These are phyloP conservation scores for Cercis canadensis DNA, from an alignment of 306 rosid species.

Conservation along the genomic window DNA sequence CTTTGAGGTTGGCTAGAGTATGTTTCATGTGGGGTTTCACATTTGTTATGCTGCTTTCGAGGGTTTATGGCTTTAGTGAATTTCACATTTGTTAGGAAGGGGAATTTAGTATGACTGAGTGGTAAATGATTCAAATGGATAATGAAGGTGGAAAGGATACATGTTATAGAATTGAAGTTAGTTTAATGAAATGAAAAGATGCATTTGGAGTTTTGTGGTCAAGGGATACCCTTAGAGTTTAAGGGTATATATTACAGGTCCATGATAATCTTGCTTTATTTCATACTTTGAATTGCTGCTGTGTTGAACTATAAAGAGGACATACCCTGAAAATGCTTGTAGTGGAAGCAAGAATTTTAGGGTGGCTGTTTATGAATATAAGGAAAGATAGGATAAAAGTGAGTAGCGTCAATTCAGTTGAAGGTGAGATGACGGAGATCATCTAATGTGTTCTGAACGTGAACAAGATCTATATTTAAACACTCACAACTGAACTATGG, in stretches of 20 bases:
- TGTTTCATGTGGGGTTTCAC: too few relatives aligned
- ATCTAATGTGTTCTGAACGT: background rate
- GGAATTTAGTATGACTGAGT: background rate
- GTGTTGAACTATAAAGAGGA: background rate
- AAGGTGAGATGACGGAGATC: background rate
- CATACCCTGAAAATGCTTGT: constrained; percentile 4
- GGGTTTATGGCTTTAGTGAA: too few relatives aligned
- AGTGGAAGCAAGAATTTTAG: background rate
- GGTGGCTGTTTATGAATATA: constrained; percentile 8
- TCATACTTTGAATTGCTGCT: background rate
- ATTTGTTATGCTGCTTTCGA: too few relatives aligned
- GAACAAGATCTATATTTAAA: background rate
- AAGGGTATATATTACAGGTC: background rate
- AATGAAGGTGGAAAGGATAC: background rate
- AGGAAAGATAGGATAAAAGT: background rate
- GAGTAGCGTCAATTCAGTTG: background rate
- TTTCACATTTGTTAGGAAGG: background rate
- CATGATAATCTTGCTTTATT: background rate
- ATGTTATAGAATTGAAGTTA: constrained; percentile 6
- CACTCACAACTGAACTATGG: too few relatives aligned
- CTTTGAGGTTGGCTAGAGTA: too few relatives aligned
- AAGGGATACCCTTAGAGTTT: background rate
- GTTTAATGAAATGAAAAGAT: constrained; percentile 1
- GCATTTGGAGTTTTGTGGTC: background rate
- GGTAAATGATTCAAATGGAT: constrained; percentile 3